phyloP scores from a whole-genome alignment of 345 rosid genomes.

The Eucalyptus virginea region DNA sequence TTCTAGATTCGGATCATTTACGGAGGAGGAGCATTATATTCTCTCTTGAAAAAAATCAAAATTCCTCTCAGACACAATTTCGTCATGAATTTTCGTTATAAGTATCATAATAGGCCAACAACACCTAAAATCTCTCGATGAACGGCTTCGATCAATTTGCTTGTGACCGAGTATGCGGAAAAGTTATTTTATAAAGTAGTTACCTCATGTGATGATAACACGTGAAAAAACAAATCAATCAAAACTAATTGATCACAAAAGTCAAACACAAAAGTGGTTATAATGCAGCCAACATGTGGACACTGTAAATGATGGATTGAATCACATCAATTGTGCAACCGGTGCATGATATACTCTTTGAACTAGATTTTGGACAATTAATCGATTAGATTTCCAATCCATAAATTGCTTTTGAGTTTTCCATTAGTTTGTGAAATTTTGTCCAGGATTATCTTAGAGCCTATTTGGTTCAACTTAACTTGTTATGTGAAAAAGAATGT shows the following conservation, averaged over 20 bases:
- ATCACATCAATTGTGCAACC: neutral
- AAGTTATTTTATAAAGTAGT: fast-evolving
- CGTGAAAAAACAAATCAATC: neutral
- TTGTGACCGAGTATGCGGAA: fast-evolving
- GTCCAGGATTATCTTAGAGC: neutral
- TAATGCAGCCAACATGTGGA: too few species aligned
- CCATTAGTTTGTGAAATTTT: neutral
- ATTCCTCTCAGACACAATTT: fast-evolving
- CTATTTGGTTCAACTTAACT: neutral
- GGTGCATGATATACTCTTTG: neutral
- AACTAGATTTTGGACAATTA: neutral
- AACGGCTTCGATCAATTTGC: too few species aligned
- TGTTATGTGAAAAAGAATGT: neutral
- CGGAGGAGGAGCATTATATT: too few species aligned
- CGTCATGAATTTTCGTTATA: neutral
- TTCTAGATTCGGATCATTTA: neutral
- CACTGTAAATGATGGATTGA: neutral
- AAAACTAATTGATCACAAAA: neutral
- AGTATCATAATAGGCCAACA: neutral
- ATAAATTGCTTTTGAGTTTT: neutral
- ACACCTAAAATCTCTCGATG: neutral
- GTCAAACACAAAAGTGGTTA: fast-evolving
- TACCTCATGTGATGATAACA: fast-evolving
- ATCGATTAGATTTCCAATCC: neutral
- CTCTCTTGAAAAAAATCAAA: too few species aligned